Base-by-base conservation (phyloP, 1,284 basidiomycete genomes). In the Somion occarium region DNA sequence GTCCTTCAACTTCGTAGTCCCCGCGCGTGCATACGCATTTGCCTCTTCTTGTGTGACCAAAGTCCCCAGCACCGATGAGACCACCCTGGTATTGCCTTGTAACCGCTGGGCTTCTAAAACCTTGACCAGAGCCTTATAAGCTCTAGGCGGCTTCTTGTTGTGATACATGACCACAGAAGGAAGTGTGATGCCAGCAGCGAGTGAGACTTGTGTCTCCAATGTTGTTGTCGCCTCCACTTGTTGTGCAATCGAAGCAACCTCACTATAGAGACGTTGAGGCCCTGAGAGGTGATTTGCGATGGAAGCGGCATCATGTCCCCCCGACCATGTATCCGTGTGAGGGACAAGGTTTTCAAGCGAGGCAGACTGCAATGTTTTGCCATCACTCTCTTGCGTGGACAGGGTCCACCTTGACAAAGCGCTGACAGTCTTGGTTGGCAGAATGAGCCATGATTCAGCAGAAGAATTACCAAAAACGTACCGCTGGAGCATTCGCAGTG, bases 1-100 rank as follows among this genome's bases (percentile, higher is more conserved):
- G 37, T 79, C 68, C 48, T 68, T 70, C 56, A 84, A 78, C 47
- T 61, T 72, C 2, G 63, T 56, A 20, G 73, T 73, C 22, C 78
- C 76, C 2, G 72, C 78, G 19, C 68, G 69, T 58, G 65, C 62
- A 62, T 79, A 84, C 9, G 72, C 63, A 22, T 50, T 50, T 25
- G 52, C 22, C 15, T 48, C 54, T 50, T 58, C 59, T 44, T 58
- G 48, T 23, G 53, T 55, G n/a, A 66, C 57, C 41, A 62, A 48
- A 44, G 57, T 44, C 18, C 65, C 65, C 30, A 67, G 59, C 52
- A 59, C 58, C 38, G 65, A 67, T 42, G 56, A 62, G 39, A 55
- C 53, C 41, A 64, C 54, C 43, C 58, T 52, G 22, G 44, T 47
- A 38, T 52, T 50, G 38, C 65, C 79, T 34, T 64, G 64, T 22